Conservation (phyloP, 164 flowering plant species). For the Berberis thunbergii region DNA sequence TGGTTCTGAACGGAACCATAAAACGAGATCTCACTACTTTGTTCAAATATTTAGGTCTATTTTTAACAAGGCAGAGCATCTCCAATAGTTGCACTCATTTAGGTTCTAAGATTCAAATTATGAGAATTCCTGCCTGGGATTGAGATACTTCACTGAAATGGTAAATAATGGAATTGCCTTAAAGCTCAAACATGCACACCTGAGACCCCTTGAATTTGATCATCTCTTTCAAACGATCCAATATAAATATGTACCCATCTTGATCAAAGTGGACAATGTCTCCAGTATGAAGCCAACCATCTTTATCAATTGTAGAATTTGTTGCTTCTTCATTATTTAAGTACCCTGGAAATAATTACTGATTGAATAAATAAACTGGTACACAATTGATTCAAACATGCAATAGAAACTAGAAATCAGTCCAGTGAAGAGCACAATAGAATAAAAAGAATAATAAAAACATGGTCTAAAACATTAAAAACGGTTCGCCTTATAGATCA, state of each 20-base stretch:
- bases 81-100: too few species aligned
- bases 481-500: too few species aligned
- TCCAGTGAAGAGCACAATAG: background rate
- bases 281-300: constrained; percentile 83
- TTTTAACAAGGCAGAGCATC: too few species aligned
- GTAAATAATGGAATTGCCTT: background rate
- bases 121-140: background rate
- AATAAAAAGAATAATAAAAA: background rate
- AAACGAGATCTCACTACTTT: too few species aligned
- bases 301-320: constrained; percentile 33
- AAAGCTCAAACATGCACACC: constrained; percentile 26
- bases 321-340: constrained; percentile 52
- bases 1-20: too few species aligned
- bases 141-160: background rate
- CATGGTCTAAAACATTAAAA: background rate
- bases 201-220: constrained; percentile 90
- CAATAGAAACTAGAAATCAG: background rate
- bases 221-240: constrained; percentile 69
- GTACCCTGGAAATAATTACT: constrained; percentile 42
- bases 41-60: too few species aligned
- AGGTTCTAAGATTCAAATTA: background rate
- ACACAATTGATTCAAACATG: background rate
- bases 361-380: background rate
- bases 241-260: constrained; percentile 54
- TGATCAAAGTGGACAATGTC: constrained; percentile 64